Base-by-base conservation (phyloP, 495 filamentous ascomycete species). In the Acidiella bohemica region DNA sequence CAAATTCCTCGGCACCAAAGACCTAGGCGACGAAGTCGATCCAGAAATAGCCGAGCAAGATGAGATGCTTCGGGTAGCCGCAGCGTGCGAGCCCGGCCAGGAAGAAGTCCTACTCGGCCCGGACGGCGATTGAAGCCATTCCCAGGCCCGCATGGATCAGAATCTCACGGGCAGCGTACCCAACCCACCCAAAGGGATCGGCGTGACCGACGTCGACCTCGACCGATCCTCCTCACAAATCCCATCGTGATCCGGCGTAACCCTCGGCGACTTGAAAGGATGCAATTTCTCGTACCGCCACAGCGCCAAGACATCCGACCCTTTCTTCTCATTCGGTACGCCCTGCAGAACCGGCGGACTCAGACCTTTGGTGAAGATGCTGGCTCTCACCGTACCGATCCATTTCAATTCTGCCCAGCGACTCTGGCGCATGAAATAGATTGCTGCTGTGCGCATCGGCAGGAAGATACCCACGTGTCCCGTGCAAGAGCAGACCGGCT, bases 11-110 rank as follows among this genome's bases (percentile, higher is more conserved):
- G 87, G 93, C 53, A 78, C 88, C 16, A 58, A 65, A 37, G 82
- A 96, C 61, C 60, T 97, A 48, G 90, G 90, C 11, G 73, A 66
- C 0, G 70, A 78, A 54, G 61, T 84, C 26, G 90, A 97, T 62
- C 70, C 72, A 16, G 77, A 77, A 24, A 24, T 51, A 18, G 38
- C 36, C 9, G 44, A 46, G 33, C 14, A 34, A n/a, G 48, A 39
- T 20, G 44, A 40, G 33, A 26, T 42, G 34, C 1, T 39, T 10
- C 31, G 31, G 11, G 17, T 37, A 3, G 47, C 47, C 11, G 28
- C 47, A 13, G 36, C 13, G 14, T 38, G 13, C 28, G 48, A 51
- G 19, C 20, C 17, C 10, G 33, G n/a, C 9, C n/a, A n/a, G n/a
- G 22, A 27, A 7, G 48, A 51, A 11, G 30, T 42, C 13, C 31